Evolutionary conservation across 352 stramenopile genomes (phyloP).

Genomic region (Achlya hypogyna): DNA sequence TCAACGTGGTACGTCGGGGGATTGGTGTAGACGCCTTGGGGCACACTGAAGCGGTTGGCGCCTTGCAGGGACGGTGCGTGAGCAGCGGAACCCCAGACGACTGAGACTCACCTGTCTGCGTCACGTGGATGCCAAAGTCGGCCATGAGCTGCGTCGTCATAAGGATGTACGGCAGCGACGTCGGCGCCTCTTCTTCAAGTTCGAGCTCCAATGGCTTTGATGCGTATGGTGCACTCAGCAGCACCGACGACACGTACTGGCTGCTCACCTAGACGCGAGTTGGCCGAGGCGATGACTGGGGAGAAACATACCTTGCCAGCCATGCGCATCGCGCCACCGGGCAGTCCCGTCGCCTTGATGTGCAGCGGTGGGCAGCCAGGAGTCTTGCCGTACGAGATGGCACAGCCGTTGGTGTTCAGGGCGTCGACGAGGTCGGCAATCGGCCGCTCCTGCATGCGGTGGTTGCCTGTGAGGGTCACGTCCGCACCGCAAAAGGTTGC

Average conservation of each 20-base stretch:
- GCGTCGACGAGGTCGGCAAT: conserved; percentile 93
- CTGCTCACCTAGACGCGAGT: conserved; percentile 41
- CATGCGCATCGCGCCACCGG: conserved; percentile 71
- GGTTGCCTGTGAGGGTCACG: conserved; percentile 88
- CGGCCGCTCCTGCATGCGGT: conserved; percentile 94
- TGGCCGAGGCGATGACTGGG: too few relatives aligned
- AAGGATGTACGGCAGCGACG: conserved; percentile 93
- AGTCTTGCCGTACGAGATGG: conserved; percentile 53
- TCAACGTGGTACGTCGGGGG: conserved; percentile 76
- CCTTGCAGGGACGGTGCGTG: neutral
- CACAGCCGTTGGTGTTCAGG: conserved; percentile 82
- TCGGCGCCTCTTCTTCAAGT: conserved; percentile 94
- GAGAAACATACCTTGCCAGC: conserved; percentile 65
- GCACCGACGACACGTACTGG: conserved; percentile 95
- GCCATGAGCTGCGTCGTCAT: conserved; percentile 95
- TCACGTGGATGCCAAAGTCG: conserved; percentile 91
- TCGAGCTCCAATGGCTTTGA: conserved; percentile 69
- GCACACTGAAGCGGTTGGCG: conserved; percentile 67
- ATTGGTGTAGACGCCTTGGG: conserved; percentile 64
- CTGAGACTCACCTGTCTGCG: conserved; percentile 44
- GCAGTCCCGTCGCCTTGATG: conserved; percentile 54
- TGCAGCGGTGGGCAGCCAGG: conserved; percentile 66
- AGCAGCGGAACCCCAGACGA: neutral
- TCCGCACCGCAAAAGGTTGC: conserved; percentile 52
- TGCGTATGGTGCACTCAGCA: conserved; percentile 91